Base-by-base conservation (phyloP, 805 yeast species). In the Ogataea philodendri region DNA sequence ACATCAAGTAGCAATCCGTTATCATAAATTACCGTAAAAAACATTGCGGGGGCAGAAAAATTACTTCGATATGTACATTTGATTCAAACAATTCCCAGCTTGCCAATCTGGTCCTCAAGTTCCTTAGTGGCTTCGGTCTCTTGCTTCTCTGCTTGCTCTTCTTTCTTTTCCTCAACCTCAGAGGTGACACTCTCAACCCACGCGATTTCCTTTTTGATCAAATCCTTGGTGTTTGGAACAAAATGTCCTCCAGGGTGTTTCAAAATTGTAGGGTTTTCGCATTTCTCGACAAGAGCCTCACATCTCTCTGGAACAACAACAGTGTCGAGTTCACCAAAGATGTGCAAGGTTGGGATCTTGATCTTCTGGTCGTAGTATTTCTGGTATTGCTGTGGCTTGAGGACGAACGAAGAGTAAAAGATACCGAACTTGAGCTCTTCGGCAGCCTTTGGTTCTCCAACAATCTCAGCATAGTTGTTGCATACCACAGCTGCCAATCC, bases 201-300 rank as follows among this genome's bases (percentile, higher is more conserved):
- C 1, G 60, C 62, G 32, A 60, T 48, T 44, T 59, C 60, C 23
- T 49, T 55, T 22, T 51, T 56, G 11, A 63, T 25, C 15, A 60
- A 40, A 25, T 54, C 61, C 59, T 84, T 84, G 32, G 88, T 81
- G 61, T 86, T 87, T 18, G 97, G 98, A 30, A 90, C 96, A 64
- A 84, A 88, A 56, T 90, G 98, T 2, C 97, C 97, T 42, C 98
- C 97, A 7, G 97, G 97, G 54, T 90, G 98, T 45, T 75, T 81
- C 41, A 82, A 33, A 11, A 60, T 41, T 5, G 61, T 67, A 5
- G 84, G 64, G 18, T 60, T 66, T 14, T 63, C 71, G 34, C 74
- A 72, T 34, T 81, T 75, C 11, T 73, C 70, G 39, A 72, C 76
- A 26, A 93, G 65, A 15, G 69, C 68, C 62, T 75, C 65, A 0